phyloP scores from a whole-genome alignment of 2,329 filamentous ascomycete species.

The Claviceps humidiphila region DNA sequence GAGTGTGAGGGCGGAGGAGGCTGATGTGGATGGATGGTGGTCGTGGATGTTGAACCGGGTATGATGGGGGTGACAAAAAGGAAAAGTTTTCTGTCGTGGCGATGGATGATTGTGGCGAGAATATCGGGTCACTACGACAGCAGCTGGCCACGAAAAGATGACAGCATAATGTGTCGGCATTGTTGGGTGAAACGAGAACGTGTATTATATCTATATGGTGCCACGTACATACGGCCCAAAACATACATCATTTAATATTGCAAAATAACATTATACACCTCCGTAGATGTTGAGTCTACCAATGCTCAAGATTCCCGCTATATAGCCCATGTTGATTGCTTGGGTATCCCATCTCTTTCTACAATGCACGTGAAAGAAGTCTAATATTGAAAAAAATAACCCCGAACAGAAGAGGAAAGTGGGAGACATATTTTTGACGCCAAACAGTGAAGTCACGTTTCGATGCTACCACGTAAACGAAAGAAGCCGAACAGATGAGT shows the following conservation, averaged over 20 bases:
- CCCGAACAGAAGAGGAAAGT: neutral
- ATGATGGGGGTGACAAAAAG: slow-evolving; percentile 19
- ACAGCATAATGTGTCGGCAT: too few species aligned
- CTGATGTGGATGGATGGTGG: slow-evolving; percentile 77
- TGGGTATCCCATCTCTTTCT: neutral
- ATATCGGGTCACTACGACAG: too few species aligned
- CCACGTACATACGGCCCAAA: too few species aligned
- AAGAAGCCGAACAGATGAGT: too few species aligned
- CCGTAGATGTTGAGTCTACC: slow-evolving; percentile 31
- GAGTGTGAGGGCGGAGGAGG: slow-evolving; percentile 50
- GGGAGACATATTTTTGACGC: neutral
- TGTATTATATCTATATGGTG: too few species aligned
- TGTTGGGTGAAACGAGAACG: neutral
- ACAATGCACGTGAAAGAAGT: neutral
- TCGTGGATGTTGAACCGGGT: slow-evolving; percentile 73
- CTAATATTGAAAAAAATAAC: too few species aligned
- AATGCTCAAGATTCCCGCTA: slow-evolving; percentile 5
- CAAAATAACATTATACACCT: slow-evolving; percentile 1
- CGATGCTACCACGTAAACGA: too few species aligned
- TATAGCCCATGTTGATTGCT: slow-evolving; percentile 5
- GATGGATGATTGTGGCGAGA: neutral
- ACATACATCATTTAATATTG: too few species aligned
- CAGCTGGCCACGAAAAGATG: too few species aligned
- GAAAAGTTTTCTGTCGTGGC: neutral
- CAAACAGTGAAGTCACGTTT: too few species aligned